Evolutionary conservation across 768 basidiomycete species (phyloP), one percentile per base, ranked within the genome.

Genomic region (Imleria badia): DNA sequence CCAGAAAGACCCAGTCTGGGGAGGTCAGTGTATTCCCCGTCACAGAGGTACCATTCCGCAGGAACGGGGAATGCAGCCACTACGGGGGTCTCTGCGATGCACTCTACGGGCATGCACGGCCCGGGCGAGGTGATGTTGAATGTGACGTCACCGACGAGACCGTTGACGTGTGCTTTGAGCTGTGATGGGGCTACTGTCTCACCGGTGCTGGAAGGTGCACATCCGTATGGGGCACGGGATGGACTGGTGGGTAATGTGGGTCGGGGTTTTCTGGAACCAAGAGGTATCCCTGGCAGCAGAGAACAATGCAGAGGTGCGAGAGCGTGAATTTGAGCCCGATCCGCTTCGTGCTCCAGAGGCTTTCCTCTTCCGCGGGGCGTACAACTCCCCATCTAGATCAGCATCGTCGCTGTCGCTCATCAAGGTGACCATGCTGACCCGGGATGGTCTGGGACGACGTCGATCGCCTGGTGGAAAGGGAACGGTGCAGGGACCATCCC

Each of bases 311-410:
- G 84, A 84, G 0, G 85, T 86, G 31, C 81, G 78, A 4, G 84
- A 86, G 34, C 78, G 80, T 5, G 83, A 84, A 54, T 84, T 81
- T 0, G 86, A 87, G 23, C 78, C 58, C 0, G 69, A 70, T 12
- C 59, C 80, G 31, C 76, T 74, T 11, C 68, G 60, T 23, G 64
- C 68, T 6, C 63, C 66, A 3, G 72, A 65, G 0, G 64, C 38
- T 17, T 50, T 68, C 15, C 71, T 66, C 40, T n/a, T n/a, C n/a
- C n/a, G n/a, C n/a, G n/a, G n/a, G n/a, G n/a, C n/a, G n/a, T n/a
- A n/a, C n/a, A n/a, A n/a, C n/a, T 70, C 72, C 26, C 80, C 86
- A 39, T 80, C 86, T 19, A 88, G 73, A 68, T 89, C 86, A 0
- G 82, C 84, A 23, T 82, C 83, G 22, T 77, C 76, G 6, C 4